phyloP scores from a whole-genome alignment of 768 basidiomycete genomes.

The Boletus eberwhitei region DNA sequence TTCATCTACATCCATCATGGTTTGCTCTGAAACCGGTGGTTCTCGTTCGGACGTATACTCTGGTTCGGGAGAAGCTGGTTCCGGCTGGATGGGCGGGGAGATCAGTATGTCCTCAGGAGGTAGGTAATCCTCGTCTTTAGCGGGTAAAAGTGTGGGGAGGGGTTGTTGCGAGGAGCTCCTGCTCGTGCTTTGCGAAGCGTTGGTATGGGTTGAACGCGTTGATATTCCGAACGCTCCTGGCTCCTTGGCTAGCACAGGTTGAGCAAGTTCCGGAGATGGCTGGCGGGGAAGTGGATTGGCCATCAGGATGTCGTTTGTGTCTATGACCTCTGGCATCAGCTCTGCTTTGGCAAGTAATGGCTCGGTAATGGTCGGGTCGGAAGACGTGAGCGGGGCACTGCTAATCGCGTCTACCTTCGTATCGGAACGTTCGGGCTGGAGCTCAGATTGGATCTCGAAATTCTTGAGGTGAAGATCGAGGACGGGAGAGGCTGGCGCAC shows the following conservation, averaged over 20 bases:
- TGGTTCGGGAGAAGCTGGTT: conserved; percentile 8
- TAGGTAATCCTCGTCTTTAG: conserved; percentile 2
- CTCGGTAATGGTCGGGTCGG: conserved; percentile 1
- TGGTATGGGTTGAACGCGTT: neutral
- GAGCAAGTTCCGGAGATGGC: conserved; percentile 3
- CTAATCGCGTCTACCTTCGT: neutral
- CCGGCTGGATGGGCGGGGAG: neutral
- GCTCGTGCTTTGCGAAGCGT: conserved; percentile 2
- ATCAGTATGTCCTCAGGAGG: neutral
- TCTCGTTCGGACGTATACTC: conserved; percentile 1
- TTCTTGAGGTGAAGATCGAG: conserved; percentile 2
- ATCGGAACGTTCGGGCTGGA: neutral
- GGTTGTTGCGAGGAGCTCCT: conserved; percentile 16
- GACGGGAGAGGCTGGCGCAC: conserved; percentile 4
- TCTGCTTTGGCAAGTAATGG: neutral
- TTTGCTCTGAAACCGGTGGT: conserved; percentile 16
- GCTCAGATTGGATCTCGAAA: neutral
- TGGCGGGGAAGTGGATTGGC: neutral
- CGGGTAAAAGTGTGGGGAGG: neutral
- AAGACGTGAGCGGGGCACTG: neutral
- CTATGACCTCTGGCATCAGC: neutral
- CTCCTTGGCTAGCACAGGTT: neutral
- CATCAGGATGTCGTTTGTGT: neutral
- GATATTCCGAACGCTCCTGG: neutral
- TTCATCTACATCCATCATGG: conserved; percentile 49